Conservation (phyloP, 2,329 filamentous ascomycete species). For the Uncinocarpus reesii region DNA sequence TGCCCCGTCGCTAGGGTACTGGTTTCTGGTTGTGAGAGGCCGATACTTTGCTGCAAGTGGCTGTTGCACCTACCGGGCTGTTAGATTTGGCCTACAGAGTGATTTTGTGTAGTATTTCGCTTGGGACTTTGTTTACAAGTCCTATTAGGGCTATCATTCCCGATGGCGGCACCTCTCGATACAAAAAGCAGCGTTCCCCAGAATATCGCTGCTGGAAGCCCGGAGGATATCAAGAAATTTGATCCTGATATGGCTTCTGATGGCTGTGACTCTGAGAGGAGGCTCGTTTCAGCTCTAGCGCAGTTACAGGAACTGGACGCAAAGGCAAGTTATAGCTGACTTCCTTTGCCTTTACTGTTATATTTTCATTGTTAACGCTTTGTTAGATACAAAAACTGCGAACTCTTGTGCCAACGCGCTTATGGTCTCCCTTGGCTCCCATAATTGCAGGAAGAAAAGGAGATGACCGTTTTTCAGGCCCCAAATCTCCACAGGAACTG, state of each 20-base stretch:
- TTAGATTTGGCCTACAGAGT: no score
- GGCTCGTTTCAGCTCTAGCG: slow-evolving; percentile 32
- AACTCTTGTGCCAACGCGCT: slow-evolving; percentile 32
- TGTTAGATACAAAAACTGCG: slow-evolving; percentile 36
- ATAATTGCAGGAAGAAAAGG: slow-evolving; percentile 25
- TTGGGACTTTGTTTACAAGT: background rate
- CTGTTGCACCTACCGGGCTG: no score
- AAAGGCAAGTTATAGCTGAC: slow-evolving; percentile 1
- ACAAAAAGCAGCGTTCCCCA: background rate
- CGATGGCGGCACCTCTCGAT: background rate
- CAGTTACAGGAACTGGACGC: slow-evolving; percentile 33
- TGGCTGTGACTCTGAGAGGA: slow-evolving; percentile 28
- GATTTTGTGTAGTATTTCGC: background rate
- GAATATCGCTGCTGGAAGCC: background rate
- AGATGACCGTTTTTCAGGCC: slow-evolving; percentile 9
- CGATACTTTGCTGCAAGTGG: no score
- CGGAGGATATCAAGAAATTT: background rate
- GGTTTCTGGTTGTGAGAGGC: no score
- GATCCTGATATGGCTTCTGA: background rate
- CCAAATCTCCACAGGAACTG: slow-evolving; percentile 29
- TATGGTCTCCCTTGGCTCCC: slow-evolving; percentile 33
- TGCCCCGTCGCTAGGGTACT: no score
- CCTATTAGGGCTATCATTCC: background rate
- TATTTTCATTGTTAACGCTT: background rate
- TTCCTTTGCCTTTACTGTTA: background rate